Base-by-base conservation (phyloP, 2,329 filamentous ascomycete species). In the Penicillium sp. region DNA sequence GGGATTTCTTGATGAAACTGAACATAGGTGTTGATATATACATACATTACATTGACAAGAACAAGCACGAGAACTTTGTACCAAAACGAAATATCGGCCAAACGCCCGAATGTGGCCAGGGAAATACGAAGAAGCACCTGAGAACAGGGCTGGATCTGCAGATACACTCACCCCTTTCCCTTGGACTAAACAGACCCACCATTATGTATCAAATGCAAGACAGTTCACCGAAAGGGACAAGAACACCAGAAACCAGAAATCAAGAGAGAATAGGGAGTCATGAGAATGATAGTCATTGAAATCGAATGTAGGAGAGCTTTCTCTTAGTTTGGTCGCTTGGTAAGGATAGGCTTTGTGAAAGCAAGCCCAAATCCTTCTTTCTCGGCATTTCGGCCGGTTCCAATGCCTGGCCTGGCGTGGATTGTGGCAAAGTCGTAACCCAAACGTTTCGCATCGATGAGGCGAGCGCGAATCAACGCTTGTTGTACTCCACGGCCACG, bases 381-480 rank as follows among this genome's bases (percentile, higher is more conserved):
- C 41, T 57, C 57, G 12, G 45, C 50, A 38, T 57, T 60, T 22
- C 57, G 52, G 19, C 46, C 54, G 36, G 47, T 60, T 12, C 45
- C 47, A 16, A 45, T 49, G 0, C 52, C 51, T 18, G 57, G 47
- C 2, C 52, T 40, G n/a, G 54, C 39, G 10, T 42, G 41, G 18
- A 57, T 40, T 13, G 49, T 52, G 11, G 47, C 54, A 35, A 56
- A 42, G 13, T 52, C 43, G 30, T 47, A 46, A 13, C 55, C 52
- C 2, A 48, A 16, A n/a, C 38, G 44, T 36, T 53, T 53, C 9
- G 56, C 55, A 28, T 58, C 53, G 2, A 38, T 37, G 2, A 60
- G 39, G 9, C 57, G 50, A 2, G 52, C 50, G 3, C 43, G 46
- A 8, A 60, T 49, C 5, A 60, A 35, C 3, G 55, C 54, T 10